A percentile compares a stretch with the other conserved stretches of the same genome.
phyloP scores from a whole-genome alignment of 1,284 basidiomycete genomes.

The Tetrapyrgos nigripes region DNA sequence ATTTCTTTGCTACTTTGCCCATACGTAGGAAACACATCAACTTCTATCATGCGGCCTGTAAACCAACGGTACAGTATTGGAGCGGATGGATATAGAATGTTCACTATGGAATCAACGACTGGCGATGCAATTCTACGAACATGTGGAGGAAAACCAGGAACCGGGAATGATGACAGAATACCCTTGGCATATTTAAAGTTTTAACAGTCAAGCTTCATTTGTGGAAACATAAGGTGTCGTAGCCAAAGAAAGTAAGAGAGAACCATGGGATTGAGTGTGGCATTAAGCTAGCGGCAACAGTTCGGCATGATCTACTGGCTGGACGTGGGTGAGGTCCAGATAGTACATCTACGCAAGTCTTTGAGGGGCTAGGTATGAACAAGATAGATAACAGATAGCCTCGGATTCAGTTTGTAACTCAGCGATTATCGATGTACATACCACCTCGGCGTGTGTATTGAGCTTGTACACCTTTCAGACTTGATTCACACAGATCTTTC shows the following conservation, averaged over 20 bases:
- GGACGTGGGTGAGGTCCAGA: neutral
- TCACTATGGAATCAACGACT: neutral
- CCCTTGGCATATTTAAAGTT: neutral
- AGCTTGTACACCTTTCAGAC: too few species aligned
- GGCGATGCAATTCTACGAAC: neutral
- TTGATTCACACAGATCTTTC: conserved; percentile 25
- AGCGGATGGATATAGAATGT: neutral
- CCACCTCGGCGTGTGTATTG: neutral
- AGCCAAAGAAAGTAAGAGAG: neutral
- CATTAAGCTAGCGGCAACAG: neutral
- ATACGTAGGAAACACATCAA: neutral
- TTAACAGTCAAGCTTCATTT: neutral
- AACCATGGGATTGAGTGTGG: neutral
- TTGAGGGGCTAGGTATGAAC: neutral
- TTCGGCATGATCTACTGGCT: neutral
- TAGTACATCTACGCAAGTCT: too few species aligned
- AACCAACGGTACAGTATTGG: neutral
- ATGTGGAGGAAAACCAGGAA: neutral
- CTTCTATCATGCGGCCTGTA: neutral
- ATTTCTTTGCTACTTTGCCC: neutral
- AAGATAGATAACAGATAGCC: neutral
- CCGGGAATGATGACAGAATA: neutral
- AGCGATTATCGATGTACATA: neutral
- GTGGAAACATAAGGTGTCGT: neutral
- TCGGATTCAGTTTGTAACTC: neutral